Evolutionary conservation across 371 early-diverging fungal genomes (phyloP).

Genomic region (Apophysomyces sp.): DNA sequence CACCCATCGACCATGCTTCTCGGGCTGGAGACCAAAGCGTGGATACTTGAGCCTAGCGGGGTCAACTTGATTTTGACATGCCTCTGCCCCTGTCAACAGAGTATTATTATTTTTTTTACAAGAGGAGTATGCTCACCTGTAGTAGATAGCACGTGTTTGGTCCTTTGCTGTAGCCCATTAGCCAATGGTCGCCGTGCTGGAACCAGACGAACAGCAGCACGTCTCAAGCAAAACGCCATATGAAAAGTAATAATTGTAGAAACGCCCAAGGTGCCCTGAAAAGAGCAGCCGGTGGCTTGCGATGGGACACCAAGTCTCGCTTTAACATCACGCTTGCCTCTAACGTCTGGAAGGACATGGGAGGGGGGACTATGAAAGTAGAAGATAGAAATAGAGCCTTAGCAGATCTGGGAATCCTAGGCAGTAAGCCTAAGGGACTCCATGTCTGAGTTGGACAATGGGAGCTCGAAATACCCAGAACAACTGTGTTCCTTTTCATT

Average conservation of each 20-base stretch:
- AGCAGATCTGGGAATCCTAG: no score
- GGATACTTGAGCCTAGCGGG: conserved; percentile 21
- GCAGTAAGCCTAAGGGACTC: no score
- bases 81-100: neutral
- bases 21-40: conserved; percentile 26
- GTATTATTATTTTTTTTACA: neutral
- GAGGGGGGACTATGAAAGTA: no score
- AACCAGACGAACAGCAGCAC: neutral
- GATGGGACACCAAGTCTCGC: no score
- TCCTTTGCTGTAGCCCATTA: neutral
- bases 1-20: conserved; percentile 29
- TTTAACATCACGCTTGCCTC: no score
- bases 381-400: no score
- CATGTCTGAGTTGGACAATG: no score
- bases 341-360: no score
- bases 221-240: neutral
- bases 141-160: neutral
- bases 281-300: neutral
- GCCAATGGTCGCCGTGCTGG: neutral
- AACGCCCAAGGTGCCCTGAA: neutral
- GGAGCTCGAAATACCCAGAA: no score
- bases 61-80: neutral
- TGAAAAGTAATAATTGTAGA: neutral
- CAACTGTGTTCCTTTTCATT: no score
- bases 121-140: neutral